Evolutionary conservation across 177 flowering plant species (phyloP).

Genomic region (Tripterygium wilfordii): DNA sequence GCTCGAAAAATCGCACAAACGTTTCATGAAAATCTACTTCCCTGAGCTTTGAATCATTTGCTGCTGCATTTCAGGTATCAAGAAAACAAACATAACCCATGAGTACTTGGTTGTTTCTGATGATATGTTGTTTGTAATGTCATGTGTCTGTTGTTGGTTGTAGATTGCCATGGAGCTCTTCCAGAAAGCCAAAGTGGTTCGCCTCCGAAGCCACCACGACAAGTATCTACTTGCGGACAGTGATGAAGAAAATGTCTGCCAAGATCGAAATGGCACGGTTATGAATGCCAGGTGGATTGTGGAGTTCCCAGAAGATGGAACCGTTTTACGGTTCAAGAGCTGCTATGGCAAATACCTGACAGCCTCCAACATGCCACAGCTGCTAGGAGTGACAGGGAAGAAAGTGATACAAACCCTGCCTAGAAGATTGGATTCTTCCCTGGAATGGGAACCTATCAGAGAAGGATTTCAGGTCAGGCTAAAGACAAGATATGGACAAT

Average conservation of each 20-base stretch:
- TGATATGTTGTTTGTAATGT: too few species aligned
- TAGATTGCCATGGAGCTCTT: slow-evolving; percentile 35
- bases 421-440: slow-evolving; percentile 34
- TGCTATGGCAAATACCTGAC: slow-evolving; percentile 61
- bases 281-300: slow-evolving; percentile 40
- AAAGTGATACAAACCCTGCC: slow-evolving; percentile 60
- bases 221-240: slow-evolving; percentile 50
- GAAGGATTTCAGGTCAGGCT: slow-evolving; percentile 60
- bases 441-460: slow-evolving; percentile 72
- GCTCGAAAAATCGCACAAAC: too few species aligned
- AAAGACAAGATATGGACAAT: slow-evolving; percentile 51
- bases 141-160: too few species aligned
- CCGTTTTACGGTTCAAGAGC: slow-evolving; percentile 50
- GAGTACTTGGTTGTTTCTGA: too few species aligned
- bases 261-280: slow-evolving; percentile 35
- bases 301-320: slow-evolving; percentile 22
- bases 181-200: slow-evolving; percentile 33
- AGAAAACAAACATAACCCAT: too few species aligned
- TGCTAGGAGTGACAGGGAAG: slow-evolving; percentile 60
- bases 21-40: too few species aligned
- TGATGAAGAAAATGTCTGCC: slow-evolving; percentile 35
- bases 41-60: too few species aligned
- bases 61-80: too few species aligned
- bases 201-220: slow-evolving; percentile 44
- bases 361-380: slow-evolving; percentile 46